Evolutionary conservation across 805 yeast genomes (phyloP), one percentile per base, ranked within the genome.

Genomic region (Metschnikowia koreensis): DNA sequence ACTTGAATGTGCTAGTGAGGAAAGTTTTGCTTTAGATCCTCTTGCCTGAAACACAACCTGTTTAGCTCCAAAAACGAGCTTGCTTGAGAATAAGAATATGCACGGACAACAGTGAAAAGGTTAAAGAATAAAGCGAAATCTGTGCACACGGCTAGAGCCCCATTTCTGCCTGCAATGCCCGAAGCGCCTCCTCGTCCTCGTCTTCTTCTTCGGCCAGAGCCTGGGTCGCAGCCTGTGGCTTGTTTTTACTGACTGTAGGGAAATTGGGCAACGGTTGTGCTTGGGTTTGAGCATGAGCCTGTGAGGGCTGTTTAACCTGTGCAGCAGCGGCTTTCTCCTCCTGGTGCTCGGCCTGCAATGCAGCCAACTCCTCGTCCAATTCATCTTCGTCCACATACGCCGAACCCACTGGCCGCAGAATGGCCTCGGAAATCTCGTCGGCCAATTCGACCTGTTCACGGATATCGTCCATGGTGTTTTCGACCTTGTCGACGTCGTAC

Each of bases 391-490:
- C 96, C 33, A 85, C 76, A 59, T 80, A 84, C 52, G 89, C 97
- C 47, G 79, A 79, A 50, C 96, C 96, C 59, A 94, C 81, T 6
- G 99, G 97, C 72, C 97, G 83, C 45, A 97, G 87, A 52, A 94
- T 91, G 38, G 99, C 98, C 52, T 94, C 97, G 45, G 96, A 86
- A 50, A 94, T 91, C 75, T 94, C 99, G 60, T 91, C 97, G 41
- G 96, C 88, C 63, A 89, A 76, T 63, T 93, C 97, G 47, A 93
- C 96, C 71, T 94, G 98, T 67, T 94, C 99, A 61, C 98, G 83
- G 57, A 96, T 90, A 56, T 93, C 97, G 69, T 94, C 99, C 98
- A 94, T 93, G 8, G 97, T 93, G 61, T 86, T 87, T 67, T 94
- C 99, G 41, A 94, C 97, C 75, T 91, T 92, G 70, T 94, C 99